Base-by-base conservation (phyloP, 2,329 filamentous ascomycete genomes). In the Xylaria arbuscula region DNA sequence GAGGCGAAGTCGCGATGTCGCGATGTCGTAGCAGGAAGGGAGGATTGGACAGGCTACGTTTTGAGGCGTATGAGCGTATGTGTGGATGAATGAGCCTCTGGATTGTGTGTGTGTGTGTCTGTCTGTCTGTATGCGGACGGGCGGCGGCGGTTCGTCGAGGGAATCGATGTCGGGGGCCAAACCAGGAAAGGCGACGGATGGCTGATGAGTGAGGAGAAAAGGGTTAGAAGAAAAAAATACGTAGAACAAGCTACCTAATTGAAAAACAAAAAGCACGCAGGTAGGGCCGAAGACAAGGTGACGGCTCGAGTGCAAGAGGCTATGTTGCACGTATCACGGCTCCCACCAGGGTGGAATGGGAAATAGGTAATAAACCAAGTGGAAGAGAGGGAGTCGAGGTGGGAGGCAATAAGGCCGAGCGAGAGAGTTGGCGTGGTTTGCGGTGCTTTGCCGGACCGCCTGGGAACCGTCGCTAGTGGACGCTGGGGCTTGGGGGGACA, bases 351-450 rank as follows among this genome's bases (percentile, higher is more conserved):
- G 62, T 62, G 69, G 56, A 68, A 59, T 62, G 54, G 62, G 60
- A 24, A 62, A 56, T 55, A 59, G 58, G 56, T 58, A 67, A 48
- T 56, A 48, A 57, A 51, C 54, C 51, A 55, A 48, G 42, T 61
- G 38, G 55, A 47, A 58, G 60, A 55, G 67, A 64, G 59, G 56
- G 62, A 69, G 62, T 61, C 60, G 64, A 64, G 62, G 61, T 66
- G 70, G 66, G 62, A 62, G 65, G 64, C 64, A 58, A 70, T 68
- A 70, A 72, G 70, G 68, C 70, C 70, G 65, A 70, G 61, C 56
- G 61, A 40, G 56, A 61, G 54, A 61, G 54, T 45, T 34, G 40
- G 22, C 19, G 28, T 28, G 28, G 28, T 28, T 61, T 45, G 40
- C 53, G 42, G 60, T 62, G 66, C 62, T 64, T 38, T 28, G 61